Evolutionary conservation across 1,284 basidiomycete species (phyloP), one percentile per base, ranked within the genome.

Genomic region (Melampsora americana): DNA sequence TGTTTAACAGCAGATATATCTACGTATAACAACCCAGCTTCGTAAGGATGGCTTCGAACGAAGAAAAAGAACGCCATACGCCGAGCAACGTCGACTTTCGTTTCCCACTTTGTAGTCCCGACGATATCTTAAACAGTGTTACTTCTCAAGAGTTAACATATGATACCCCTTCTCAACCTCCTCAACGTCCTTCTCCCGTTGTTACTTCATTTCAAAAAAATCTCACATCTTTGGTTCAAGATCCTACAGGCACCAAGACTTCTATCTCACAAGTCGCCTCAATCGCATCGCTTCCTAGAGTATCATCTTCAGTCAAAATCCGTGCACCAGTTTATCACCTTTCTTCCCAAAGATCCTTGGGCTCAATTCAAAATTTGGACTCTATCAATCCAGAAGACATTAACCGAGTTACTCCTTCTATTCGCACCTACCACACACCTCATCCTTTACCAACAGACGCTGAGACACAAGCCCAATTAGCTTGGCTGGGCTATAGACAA

Each of bases 401-500:
- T 12, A 23, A 3, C 18, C 50, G 18, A 18, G 23, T 53, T 23
- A 16, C 50, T 20, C 50, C 50, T 5, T 53, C 50, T 53, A 18
- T 53, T 53, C 50, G 23, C 50, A 53, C 50, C 5, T 20, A 3
- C 23, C 50, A 53, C 50, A 23, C 50, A 12, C 50, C 3, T 53
- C 4, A 18, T 53, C 16, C 16, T 53, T 53, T 53, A 20, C 50
- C 50, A 53, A 53, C 71, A 18, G 71, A 74, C 59, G 23, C 53
- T 28, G 71, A 74, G 23, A 74, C 73, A 12, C 66, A 75, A 26
- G 66, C 66, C 4, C 73, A 75, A 44, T 23, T 75, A 32, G 73
- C 73, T 26, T 75, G 73, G 73, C 66, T 75, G 2, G 73, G 73
- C 2, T 75, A 75, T 53, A 64, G 66, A 23, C 73, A 75, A 42